Evolutionary conservation across 805 yeast genomes (phyloP), one percentile per base, ranked within the genome.

Genomic region (Candida ficus): DNA sequence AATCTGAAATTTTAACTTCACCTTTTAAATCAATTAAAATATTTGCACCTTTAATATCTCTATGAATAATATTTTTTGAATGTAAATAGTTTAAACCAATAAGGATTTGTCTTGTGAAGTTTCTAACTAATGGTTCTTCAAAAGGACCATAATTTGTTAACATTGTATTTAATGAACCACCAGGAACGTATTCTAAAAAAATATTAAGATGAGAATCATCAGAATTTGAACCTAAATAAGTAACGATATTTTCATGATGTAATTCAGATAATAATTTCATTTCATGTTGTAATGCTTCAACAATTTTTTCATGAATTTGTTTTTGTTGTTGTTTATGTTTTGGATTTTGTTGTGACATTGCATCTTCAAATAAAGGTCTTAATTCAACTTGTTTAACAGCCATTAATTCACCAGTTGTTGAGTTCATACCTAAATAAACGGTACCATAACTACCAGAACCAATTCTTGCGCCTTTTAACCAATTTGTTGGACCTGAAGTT

Each of bases 391-490:
- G 96, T 57, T 93, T 93, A 16, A 93, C 96, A 1, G 98, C 99
- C 95, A 91, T 87, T 38, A 93, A 68, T 57, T 89, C 98, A 32
- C 99, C 99, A 0, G 95, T 89, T 26, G 82, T 63, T 1, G 95
- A 84, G 57, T 90, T 87, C 80, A 93, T 79, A 0, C 97, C 99
- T 28, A 93, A 66, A 47, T 83, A 90, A 2, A 93, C 99, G 2
- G 87, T 80, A 25, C 98, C 99, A 68, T 89, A 93, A 45, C 95
- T 82, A 3, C 99, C 99, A 9, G 91, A 81, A 0, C 99, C 99
- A 48, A 93, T 88, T 35, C 89, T 69, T 0, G 95, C 86, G 35
- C 99, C 99, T 52, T 84, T 84, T 33, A 89, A 72, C 99, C 99
- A 93, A 32, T 85, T 77, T 29, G 78, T 72, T 4, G 95, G 93